Conservation (phyloP, 176 grass and related monocot species). For the Cocos nucifera region DNA sequence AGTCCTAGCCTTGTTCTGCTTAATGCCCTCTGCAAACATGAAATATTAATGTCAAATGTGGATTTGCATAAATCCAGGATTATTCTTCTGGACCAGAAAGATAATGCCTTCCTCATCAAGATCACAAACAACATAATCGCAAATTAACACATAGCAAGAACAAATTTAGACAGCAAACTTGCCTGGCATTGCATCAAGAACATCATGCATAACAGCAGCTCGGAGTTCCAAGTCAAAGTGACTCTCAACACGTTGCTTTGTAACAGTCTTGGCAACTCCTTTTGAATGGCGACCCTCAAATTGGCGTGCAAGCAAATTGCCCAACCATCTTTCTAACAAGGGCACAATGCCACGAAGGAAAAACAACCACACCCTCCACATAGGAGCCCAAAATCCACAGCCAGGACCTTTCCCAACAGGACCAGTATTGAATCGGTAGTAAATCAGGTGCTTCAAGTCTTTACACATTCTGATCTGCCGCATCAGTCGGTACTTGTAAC, state of each 20-base stretch:
- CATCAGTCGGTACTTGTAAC: conserved; percentile 96
- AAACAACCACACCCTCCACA: conserved; percentile 98
- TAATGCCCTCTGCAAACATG: conserved; percentile 75
- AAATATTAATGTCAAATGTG: background rate
- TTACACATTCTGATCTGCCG: conserved; percentile 98
- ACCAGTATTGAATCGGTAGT: conserved; percentile 97
- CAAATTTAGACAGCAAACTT: no score
- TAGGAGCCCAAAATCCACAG: conserved; percentile 96
- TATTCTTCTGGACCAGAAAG: no score
- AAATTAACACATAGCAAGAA: no score
- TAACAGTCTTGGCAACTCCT: conserved; percentile 98
- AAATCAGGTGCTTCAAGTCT: conserved; percentile 97
- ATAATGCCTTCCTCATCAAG: no score
- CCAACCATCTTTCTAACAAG: conserved; percentile 86
- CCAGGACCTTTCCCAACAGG: conserved; percentile 98
- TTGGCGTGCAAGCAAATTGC: conserved; percentile 84
- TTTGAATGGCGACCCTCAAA: conserved; percentile 97
- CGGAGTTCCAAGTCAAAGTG: conserved; percentile 96
- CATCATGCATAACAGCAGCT: conserved; percentile 98
- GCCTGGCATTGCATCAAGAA: conserved; percentile 97
- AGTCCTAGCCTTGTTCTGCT: conserved; percentile 93
- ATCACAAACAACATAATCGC: no score
- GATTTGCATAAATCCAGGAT: no score
- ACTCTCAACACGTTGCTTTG: conserved; percentile 94
- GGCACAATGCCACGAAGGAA: conserved; percentile 97